phyloP scores from a whole-genome alignment of 768 basidiomycete species.

The Chalciporus chontae region DNA sequence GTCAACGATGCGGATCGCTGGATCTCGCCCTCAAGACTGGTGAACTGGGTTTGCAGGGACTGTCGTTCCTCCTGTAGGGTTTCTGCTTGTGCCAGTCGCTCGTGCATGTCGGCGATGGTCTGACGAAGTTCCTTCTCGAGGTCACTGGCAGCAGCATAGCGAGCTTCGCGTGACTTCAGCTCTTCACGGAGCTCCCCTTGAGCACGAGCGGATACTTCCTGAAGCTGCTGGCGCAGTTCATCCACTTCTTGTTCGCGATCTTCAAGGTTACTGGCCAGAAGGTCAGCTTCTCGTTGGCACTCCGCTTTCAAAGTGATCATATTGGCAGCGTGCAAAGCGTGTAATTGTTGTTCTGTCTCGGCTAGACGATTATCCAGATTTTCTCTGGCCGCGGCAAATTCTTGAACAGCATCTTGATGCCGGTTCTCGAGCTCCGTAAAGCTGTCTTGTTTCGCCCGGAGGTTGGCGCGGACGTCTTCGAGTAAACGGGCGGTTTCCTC shows the following conservation, averaged over 20 bases:
- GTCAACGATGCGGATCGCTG: constrained; percentile 60
- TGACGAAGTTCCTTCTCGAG: constrained; percentile 34
- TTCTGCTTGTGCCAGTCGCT: constrained; percentile 41
- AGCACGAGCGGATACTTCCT: constrained; percentile 33
- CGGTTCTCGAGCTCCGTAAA: constrained; percentile 25
- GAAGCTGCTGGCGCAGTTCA: constrained; percentile 36
- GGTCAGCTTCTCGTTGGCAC: constrained; percentile 29
- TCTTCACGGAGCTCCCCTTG: constrained; percentile 27
- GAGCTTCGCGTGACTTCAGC: constrained; percentile 24
- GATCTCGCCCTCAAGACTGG: constrained; percentile 58
- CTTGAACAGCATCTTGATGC: constrained; percentile 22
- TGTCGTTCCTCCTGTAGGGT: constrained; percentile 48
- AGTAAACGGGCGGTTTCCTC: constrained; percentile 21
- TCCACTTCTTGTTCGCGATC: constrained; percentile 35
- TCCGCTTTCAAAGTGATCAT: constrained; percentile 31
- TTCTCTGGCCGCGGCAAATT: constrained; percentile 22
- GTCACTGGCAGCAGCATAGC: constrained; percentile 31
- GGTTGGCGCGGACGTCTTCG: constrained; percentile 19
- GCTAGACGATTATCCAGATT: constrained; percentile 32
- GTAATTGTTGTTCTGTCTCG: constrained; percentile 19
- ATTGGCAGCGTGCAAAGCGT: constrained; percentile 23
- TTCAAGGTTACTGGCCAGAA: constrained; percentile 37
- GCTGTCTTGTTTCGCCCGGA: constrained; percentile 20
- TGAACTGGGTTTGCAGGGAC: constrained; percentile 51
- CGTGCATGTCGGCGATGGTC: constrained; percentile 34